A percentile compares a stretch with the other conserved stretches of the same genome.
Evolutionary conservation across 2,329 filamentous ascomycete species (phyloP).

Genomic region (Penicillium sp.): DNA sequence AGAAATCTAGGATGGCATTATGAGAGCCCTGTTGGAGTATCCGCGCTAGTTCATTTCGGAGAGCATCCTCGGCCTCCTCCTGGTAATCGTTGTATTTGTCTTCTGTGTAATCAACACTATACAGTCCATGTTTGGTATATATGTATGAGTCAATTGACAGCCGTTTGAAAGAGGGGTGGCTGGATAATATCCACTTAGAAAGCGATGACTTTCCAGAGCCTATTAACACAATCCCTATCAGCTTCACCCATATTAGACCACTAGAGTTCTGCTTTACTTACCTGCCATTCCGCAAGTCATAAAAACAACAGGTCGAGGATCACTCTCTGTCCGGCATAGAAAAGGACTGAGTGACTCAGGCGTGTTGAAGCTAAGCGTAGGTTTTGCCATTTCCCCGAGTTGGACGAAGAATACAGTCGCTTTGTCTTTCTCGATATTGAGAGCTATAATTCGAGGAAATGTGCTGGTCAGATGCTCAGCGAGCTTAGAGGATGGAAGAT

Average conservation of each 20-base stretch:
- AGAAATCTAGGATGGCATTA: conserved; percentile 14
- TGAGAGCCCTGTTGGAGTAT: conserved; percentile 6
- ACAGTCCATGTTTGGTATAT: conserved; percentile 11
- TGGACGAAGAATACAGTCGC: not conserved
- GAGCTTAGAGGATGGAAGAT: too few relatives aligned
- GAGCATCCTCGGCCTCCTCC: conserved; percentile 10
- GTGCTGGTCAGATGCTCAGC: too few relatives aligned
- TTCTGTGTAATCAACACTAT: conserved; percentile 8
- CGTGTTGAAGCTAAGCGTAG: not conserved
- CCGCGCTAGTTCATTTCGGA: conserved; percentile 2
- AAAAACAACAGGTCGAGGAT: conserved; percentile 10
- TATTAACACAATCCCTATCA: not conserved
- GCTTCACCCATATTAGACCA: not conserved
- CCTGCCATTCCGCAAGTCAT: conserved; percentile 16
- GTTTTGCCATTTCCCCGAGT: not conserved
- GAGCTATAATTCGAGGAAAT: too few relatives aligned
- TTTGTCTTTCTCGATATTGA: too few relatives aligned
- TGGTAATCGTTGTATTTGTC: conserved; percentile 14
- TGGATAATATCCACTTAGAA: conserved; percentile 12
- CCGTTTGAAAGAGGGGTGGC: conserved; percentile 12
- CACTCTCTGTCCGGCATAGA: conserved; percentile 4
- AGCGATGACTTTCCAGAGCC: conserved; percentile 17
- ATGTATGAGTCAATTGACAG: conserved; percentile 17
- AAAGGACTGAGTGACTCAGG: conserved; percentile 5
- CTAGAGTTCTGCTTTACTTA: not conserved